Base-by-base conservation (phyloP, 192 early-diverging fungal species). In the Coemansia sp. region DNA sequence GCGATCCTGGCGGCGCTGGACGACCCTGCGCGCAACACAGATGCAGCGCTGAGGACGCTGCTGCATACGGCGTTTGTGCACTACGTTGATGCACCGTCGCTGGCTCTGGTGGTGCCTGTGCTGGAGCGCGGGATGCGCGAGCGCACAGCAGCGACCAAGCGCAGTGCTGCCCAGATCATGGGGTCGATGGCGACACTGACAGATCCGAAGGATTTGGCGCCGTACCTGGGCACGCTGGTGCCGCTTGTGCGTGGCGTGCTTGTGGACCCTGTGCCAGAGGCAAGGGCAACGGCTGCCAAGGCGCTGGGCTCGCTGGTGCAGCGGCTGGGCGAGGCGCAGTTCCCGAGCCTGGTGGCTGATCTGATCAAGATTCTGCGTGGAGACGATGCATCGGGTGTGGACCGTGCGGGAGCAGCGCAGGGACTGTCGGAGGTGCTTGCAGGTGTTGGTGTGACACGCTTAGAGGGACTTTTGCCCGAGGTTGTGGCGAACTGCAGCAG, bases 121-220 rank as follows among this genome's bases (percentile, higher is more conserved):
- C 67, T 98, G 36, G 87, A 93, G 69, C 89, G 96, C 57, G 97
- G 96, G 57, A 82, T 99, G 81, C 85, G 86, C 28, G 92, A 92
- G 53, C 88, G 97, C 56, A 82, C 83, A 23, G 94, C 96, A 8
- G 87, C 94, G 36, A 89, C 90, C 59, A 98, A 98, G 85, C 97
- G 93, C 68, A 90, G 88, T 52, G 91, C 95, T 17, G 92, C 97
- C 13, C 96, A 99, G 82, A 98, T 99, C 70, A 93, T 98, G 70
- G 97, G 97, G 27, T 95, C 94, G 59, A 98, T 99, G 97, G 91
- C 95, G 1, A 87, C 91, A 29, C 82, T 99, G 33, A 98, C 97
- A 0, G 94, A 97, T 60, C 85, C 88, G 47, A 88, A 88, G 64
- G 97, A 99, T 58, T 75, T 99, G 68, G 75, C 92, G n/a, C 94